Conservation (phyloP, 78 protist species). For the Planoprotostelium fungivorum region DNA sequence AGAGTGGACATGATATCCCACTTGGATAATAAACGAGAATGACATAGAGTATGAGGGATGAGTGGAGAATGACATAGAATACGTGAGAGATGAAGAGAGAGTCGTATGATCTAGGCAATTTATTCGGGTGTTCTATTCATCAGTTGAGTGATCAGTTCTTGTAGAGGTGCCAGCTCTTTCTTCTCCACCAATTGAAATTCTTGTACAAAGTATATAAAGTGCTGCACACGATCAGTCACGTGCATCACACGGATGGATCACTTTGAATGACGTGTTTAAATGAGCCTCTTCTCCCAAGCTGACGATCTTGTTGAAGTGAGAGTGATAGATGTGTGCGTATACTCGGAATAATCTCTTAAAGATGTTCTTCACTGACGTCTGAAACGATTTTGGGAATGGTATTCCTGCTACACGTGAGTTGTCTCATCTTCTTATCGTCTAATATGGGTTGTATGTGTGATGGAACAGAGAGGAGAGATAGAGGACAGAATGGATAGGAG, state of each 20-base stretch:
- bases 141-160: constrained; percentile 21
- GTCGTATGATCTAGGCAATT: too few species aligned
- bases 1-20: too few species aligned
- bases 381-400: constrained; percentile 91
- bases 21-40: too few species aligned
- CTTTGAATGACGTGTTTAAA: constrained; percentile 72
- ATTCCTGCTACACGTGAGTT: constrained; percentile 4
- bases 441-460: too few species aligned
- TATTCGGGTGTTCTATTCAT: neutral
- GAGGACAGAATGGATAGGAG: neutral
- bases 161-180: constrained; percentile 77
- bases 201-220: constrained; percentile 71
- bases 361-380: constrained; percentile 66
- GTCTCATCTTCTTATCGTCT: too few species aligned
- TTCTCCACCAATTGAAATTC: constrained; percentile 78
- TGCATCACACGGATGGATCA: neutral
- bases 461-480: too few species aligned
- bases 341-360: constrained; percentile 88
- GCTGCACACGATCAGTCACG: constrained; percentile 11
- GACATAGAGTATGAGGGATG: too few species aligned
- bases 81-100: too few species aligned
- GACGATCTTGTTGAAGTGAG: constrained; percentile 79
- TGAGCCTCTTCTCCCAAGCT: constrained; percentile 86
- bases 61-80: too few species aligned
- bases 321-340: constrained; percentile 96